Percentiles rank a stretch among this genome's conserved stretches.
These are phyloP conservation scores for Colletotrichum noveboracense DNA, from an alignment of 2,329 filamentous ascomycete species.

Conservation along the genomic window DNA sequence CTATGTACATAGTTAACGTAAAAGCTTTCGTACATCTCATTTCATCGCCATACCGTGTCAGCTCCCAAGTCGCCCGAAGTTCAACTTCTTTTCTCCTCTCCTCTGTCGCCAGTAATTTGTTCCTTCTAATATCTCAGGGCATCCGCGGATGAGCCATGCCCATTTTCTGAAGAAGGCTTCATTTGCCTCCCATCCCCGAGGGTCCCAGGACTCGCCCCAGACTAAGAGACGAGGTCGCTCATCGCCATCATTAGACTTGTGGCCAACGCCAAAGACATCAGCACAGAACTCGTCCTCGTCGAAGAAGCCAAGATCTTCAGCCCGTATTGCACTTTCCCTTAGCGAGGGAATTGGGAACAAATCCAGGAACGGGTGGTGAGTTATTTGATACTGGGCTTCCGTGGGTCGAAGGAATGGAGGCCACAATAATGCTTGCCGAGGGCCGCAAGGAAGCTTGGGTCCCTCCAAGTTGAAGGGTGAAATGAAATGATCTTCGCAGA, in stretches of 20 bases:
- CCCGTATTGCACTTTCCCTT: constrained; percentile 29
- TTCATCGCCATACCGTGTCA: not conserved
- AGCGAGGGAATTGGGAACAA: constrained; percentile 32
- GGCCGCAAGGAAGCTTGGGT: constrained; percentile 12
- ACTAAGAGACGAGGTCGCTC: constrained; percentile 43
- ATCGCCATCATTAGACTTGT: not conserved
- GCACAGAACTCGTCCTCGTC: constrained; percentile 10
- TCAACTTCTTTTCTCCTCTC: constrained; percentile 5
- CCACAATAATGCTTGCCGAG: not conserved
- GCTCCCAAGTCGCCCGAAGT: not conserved
- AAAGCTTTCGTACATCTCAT: not conserved
- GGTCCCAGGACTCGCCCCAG: constrained; percentile 52
- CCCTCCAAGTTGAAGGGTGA: constrained; percentile 6
- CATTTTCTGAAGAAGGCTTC: constrained; percentile 50
- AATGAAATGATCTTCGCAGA: constrained; percentile 20
- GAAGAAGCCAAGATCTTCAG: not conserved
- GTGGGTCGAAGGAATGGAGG: constrained; percentile 30
- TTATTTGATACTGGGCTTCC: constrained; percentile 26
- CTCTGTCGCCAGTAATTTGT: constrained; percentile 38
- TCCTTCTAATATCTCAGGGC: constrained; percentile 38
- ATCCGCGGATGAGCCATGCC: constrained; percentile 40
- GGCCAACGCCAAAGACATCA: not conserved
- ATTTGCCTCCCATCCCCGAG: constrained; percentile 51
- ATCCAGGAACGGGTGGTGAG: constrained; percentile 37
- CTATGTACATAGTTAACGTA: not conserved